Evolutionary conservation across 306 rosid genomes (phyloP), one percentile per base, ranked within the genome.

Genomic region (Prunus dulcis): DNA sequence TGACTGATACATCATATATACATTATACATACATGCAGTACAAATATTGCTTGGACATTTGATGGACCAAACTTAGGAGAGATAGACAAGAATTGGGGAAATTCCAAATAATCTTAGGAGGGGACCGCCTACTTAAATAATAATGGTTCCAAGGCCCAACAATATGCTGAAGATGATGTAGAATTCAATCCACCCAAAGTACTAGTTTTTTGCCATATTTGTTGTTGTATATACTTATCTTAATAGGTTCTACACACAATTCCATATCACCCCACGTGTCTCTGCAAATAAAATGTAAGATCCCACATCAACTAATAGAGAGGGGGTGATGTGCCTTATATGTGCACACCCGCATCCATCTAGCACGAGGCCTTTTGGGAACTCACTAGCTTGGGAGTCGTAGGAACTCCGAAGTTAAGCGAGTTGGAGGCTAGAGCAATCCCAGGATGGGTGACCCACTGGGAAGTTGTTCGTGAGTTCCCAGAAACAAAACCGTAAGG

Each of bases 21-120:
- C 23, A 38, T 38, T 2, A 38, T 38, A 38, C 41, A 34, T 6
- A 4, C 38, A 1, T 10, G 34, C 22, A 20, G 47, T 32, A 22
- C 67, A 73, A 34, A 72, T 15, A 3, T 14, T 55, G 63, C 41
- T 63, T 41, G 25, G 23, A 13, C 68, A 43, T 46, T 57, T 57
- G 78, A 57, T n/a, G n/a, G 27, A 22, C 43, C 34, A 64, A 73
- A 73, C 68, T 73, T 68, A n/a, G 8, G 12, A 55, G 63, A 46
- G n/a, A n/a, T 13, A 46, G 30, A 79, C 64, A 46, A 66, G n/a
- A 56, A 56, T 61, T 17, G 50, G 56, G 38, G 52, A 23, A 74
- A 43, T 46, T 66, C 25, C 32, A n/a, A 9, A 76, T 5, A 20
- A 10, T 43, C 18, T 61, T 5, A 56, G 2, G 28, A 15, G 79